Evolutionary conservation across 768 basidiomycete genomes (phyloP).

Genomic region (Amanita fuliginea): DNA sequence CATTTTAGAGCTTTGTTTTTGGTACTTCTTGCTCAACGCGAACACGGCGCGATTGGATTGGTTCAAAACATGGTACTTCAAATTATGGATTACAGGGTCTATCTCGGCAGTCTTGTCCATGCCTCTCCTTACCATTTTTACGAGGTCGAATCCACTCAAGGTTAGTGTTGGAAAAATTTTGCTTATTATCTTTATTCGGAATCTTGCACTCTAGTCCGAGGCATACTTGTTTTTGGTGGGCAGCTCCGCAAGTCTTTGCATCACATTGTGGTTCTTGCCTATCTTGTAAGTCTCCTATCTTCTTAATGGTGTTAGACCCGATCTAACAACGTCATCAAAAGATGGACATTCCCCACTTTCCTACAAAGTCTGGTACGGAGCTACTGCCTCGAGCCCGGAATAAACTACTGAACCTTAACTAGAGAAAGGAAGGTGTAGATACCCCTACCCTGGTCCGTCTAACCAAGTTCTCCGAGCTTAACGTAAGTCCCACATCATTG

Average conservation of each 20-base stretch:
- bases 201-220: slow-evolving; percentile 40
- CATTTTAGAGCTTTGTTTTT: slow-evolving; percentile 67
- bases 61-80: slow-evolving; percentile 71
- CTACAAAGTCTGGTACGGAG: slow-evolving; percentile 43
- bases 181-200: slow-evolving; percentile 4
- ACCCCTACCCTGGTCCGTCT: slow-evolving; percentile 54
- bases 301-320: neutral
- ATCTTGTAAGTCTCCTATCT: slow-evolving; percentile 38
- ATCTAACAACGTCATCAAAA: slow-evolving; percentile 14
- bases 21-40: slow-evolving; percentile 73
- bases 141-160: slow-evolving; percentile 45
- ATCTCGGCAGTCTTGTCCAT: slow-evolving; percentile 47
- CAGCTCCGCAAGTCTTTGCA: slow-evolving; percentile 50
- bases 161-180: slow-evolving; percentile 23
- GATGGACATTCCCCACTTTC: slow-evolving; percentile 61
- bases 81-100: slow-evolving; percentile 61
- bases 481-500: slow-evolving; percentile 34
- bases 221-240: slow-evolving; percentile 62
- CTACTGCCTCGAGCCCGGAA: neutral
- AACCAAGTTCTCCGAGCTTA: slow-evolving; percentile 74
- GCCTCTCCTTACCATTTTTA: slow-evolving; percentile 60
- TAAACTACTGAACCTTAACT: neutral
- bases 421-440: slow-evolving; percentile 59
- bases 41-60: slow-evolving; percentile 55
- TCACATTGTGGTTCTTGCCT: slow-evolving; percentile 70